Percentiles rank a stretch among this genome's conserved stretches.
Evolutionary conservation across 2,329 filamentous ascomycete species (phyloP).

Genomic region (Chrysoporthe deuterocubensis): DNA sequence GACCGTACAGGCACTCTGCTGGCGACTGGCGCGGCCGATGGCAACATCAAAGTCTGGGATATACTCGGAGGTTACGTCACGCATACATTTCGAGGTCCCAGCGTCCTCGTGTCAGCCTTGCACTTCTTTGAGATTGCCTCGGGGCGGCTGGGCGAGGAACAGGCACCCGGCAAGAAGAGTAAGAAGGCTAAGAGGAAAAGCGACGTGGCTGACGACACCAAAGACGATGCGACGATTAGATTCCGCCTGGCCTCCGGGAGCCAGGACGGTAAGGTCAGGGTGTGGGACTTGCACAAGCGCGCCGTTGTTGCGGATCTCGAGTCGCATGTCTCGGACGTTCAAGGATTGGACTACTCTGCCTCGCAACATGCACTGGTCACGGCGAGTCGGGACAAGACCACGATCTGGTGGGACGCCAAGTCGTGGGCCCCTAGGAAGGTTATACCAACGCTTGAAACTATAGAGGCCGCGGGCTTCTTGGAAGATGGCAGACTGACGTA

Average conservation of each 20-base stretch:
- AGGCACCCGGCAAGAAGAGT: constrained; percentile 46
- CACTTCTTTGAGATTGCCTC: constrained; percentile 82
- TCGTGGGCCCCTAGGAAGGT: constrained; percentile 85
- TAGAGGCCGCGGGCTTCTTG: constrained; percentile 84
- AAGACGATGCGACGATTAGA: constrained; percentile 47
- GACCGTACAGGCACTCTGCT: constrained; percentile 88
- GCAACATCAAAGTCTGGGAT: constrained; percentile 96
- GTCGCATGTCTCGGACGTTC: constrained; percentile 94
- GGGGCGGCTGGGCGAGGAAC: constrained; percentile 43
- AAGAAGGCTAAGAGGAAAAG: constrained; percentile 49
- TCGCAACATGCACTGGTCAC: constrained; percentile 78
- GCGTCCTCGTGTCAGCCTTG: constrained; percentile 86
- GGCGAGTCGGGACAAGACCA: constrained; percentile 88
- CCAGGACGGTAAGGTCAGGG: constrained; percentile 88
- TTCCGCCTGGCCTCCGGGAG: constrained; percentile 89
- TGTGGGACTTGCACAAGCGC: constrained; percentile 90
- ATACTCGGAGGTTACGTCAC: constrained; percentile 88
- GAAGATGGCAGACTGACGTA: constrained; percentile 73
- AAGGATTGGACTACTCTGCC: constrained; percentile 79
- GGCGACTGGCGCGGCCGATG: constrained; percentile 91
- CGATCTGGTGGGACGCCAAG: constrained; percentile 86
- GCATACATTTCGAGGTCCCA: constrained; percentile 92
- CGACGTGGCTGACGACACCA: constrained; percentile 45
- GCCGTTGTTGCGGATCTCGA: constrained; percentile 78
- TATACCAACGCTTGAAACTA: constrained; percentile 80